These are phyloP conservation scores for Arctium minus DNA, from an alignment of 129 eudicot genomes.

Conservation along the genomic window DNA sequence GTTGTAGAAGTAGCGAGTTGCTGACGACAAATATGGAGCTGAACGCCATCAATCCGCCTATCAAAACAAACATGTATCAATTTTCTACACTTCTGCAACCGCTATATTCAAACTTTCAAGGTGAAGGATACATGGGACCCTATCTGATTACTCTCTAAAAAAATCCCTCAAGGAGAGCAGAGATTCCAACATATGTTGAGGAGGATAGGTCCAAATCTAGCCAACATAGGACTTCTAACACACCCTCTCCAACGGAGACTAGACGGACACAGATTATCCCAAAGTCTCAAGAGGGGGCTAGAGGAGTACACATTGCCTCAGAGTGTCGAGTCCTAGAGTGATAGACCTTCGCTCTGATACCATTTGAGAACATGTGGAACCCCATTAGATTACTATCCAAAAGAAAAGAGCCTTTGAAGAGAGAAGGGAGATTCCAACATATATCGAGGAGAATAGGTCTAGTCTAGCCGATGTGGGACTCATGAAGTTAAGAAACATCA, in stretches of 20 bases:
- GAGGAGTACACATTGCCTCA: too few species aligned
- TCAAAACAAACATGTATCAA: constrained; percentile 19
- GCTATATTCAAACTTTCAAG: neutral
- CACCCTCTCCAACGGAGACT: neutral
- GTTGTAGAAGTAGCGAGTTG: constrained; percentile 84
- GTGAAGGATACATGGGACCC: neutral
- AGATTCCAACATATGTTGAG: neutral
- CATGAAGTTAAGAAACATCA: neutral
- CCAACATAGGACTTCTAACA: neutral
- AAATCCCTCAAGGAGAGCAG: neutral
- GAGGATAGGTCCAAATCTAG: neutral
- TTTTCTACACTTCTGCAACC: neutral
- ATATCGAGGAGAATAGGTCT: neutral
- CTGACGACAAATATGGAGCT: constrained; percentile 91
- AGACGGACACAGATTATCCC: neutral
- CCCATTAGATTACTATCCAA: neutral
- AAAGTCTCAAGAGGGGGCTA: neutral
- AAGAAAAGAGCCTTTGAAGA: too few species aligned
- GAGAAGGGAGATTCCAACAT: too few species aligned
- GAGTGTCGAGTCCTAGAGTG: neutral
- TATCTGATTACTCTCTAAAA: neutral
- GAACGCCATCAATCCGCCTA: constrained; percentile 95
- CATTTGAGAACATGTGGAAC: neutral
- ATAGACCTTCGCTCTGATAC: neutral
- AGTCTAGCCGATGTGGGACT: neutral